phyloP scores from a whole-genome alignment of 2,329 filamentous ascomycete genomes.

The Fusarium humuli region DNA sequence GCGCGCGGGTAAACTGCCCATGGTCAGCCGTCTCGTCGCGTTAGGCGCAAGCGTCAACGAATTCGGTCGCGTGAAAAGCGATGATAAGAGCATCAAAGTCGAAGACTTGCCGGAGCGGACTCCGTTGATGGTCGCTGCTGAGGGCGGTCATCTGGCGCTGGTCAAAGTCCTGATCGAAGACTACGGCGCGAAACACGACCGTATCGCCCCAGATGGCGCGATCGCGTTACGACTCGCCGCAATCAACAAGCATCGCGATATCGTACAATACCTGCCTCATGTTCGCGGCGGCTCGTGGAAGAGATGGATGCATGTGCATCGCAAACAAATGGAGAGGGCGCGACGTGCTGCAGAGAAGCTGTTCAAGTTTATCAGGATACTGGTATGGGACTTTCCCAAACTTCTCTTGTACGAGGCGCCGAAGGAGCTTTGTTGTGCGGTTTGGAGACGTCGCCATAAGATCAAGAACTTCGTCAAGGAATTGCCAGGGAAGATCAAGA shows the following conservation, averaged over 20 bases:
- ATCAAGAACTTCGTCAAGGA: conserved; percentile 46
- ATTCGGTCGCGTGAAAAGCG: conserved; percentile 32
- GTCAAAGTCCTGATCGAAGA: conserved; percentile 56
- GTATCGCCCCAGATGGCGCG: conserved; percentile 60
- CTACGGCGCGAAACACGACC: conserved; percentile 56
- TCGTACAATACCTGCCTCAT: conserved; percentile 57
- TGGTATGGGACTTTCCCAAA: conserved; percentile 50
- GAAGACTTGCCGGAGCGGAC: conserved; percentile 52
- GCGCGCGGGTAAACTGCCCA: conserved; percentile 44
- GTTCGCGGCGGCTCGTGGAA: conserved; percentile 54
- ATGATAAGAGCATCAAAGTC: background rate
- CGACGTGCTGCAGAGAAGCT: conserved; percentile 43
- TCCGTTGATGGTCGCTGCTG: conserved; percentile 58
- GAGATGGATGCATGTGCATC: conserved; percentile 52
- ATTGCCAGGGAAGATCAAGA: conserved; percentile 46
- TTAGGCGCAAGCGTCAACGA: conserved; percentile 53
- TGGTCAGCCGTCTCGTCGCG: conserved; percentile 50
- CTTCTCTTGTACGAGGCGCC: conserved; percentile 47
- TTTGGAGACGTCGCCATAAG: conserved; percentile 44
- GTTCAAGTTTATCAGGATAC: conserved; percentile 36
- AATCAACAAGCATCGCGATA: conserved; percentile 54
- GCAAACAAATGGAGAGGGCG: conserved; percentile 45
- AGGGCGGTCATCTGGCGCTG: conserved; percentile 54
- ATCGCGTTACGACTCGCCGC: conserved; percentile 60
- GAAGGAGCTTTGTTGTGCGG: conserved; percentile 20